Percentiles rank a stretch among this genome's conserved stretches.
phyloP scores from a whole-genome alignment of 1,284 basidiomycete species.

The Trametes sp. region DNA sequence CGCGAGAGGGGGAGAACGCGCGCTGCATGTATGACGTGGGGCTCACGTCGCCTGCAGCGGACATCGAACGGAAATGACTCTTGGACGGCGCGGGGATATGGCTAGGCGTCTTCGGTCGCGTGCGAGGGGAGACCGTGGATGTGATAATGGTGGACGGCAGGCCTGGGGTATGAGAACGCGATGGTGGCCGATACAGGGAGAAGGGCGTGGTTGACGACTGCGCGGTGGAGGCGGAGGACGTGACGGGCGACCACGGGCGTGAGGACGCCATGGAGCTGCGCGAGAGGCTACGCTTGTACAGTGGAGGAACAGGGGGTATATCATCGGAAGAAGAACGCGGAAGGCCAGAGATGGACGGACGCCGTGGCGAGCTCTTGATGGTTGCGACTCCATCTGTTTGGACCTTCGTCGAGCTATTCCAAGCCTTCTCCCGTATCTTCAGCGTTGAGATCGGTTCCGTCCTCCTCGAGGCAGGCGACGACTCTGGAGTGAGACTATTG shows the following conservation, averaged over 20 bases:
- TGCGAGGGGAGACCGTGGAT: constrained; percentile 47
- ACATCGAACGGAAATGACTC: constrained; percentile 53
- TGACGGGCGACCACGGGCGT: constrained; percentile 80
- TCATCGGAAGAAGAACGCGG: constrained; percentile 46
- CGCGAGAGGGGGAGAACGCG: constrained; percentile 30
- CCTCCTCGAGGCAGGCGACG: constrained; percentile 53
- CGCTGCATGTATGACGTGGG: constrained; percentile 59
- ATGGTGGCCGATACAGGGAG: constrained; percentile 41
- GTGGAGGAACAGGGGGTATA: constrained; percentile 54
- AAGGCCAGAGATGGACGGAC: constrained; percentile 40
- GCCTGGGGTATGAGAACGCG: constrained; percentile 49
- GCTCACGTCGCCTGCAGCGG: constrained; percentile 57
- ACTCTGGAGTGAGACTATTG: constrained; percentile 73
- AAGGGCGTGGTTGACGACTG: constrained; percentile 58
- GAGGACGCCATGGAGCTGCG: constrained; percentile 80
- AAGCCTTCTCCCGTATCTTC: constrained; percentile 52
- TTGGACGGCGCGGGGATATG: constrained; percentile 70
- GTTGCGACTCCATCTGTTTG: constrained; percentile 56
- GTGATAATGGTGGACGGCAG: constrained; percentile 11
- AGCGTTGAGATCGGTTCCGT: constrained; percentile 49
- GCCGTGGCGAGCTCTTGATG: constrained; percentile 55
- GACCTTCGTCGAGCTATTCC: constrained; percentile 84
- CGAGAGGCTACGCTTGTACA: constrained; percentile 69
- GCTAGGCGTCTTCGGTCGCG: constrained; percentile 78
- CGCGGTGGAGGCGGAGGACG: constrained; percentile 74